phyloP scores from a whole-genome alignment of 257 asterid genomes.

The Vinca minor region DNA sequence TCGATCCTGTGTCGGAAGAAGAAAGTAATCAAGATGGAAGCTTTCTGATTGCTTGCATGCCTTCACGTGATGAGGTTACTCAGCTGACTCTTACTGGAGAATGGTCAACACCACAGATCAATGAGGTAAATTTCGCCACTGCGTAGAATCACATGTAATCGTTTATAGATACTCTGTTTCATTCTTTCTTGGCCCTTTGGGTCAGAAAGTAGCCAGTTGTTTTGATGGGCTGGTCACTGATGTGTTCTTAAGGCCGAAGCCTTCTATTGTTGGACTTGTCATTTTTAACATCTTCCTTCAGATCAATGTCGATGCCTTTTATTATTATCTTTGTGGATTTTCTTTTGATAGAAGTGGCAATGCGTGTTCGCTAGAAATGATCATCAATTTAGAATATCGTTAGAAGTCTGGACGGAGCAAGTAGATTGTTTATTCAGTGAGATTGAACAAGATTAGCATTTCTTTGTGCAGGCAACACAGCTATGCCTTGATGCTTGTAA shows the following conservation, averaged over 20 bases:
- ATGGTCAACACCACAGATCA: slow-evolving; percentile 73
- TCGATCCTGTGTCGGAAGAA: slow-evolving; percentile 81
- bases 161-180: not conserved
- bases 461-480: slow-evolving; percentile 75
- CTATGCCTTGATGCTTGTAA: slow-evolving; percentile 86
- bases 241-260: not conserved
- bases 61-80: slow-evolving; percentile 81
- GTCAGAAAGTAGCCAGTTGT: not conserved
- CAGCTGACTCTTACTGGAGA: slow-evolving; percentile 84
- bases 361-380: too few relatives aligned
- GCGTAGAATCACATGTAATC: not conserved
- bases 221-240: not conserved
- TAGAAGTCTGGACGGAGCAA: not conserved
- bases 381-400: not conserved
- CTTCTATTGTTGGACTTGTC: not conserved
- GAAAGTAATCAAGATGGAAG: slow-evolving; percentile 75
- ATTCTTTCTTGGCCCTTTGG: not conserved
- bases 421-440: not conserved
- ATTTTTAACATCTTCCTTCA: not conserved
- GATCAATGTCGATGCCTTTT: not conserved
- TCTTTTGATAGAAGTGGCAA: too few relatives aligned
- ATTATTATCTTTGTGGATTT: not conserved
- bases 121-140: slow-evolving; percentile 49
- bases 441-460: not conserved
- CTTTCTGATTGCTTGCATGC: slow-evolving; percentile 73